Base-by-base conservation (phyloP, 1,284 basidiomycete species). In the Malassezia globosa region DNA sequence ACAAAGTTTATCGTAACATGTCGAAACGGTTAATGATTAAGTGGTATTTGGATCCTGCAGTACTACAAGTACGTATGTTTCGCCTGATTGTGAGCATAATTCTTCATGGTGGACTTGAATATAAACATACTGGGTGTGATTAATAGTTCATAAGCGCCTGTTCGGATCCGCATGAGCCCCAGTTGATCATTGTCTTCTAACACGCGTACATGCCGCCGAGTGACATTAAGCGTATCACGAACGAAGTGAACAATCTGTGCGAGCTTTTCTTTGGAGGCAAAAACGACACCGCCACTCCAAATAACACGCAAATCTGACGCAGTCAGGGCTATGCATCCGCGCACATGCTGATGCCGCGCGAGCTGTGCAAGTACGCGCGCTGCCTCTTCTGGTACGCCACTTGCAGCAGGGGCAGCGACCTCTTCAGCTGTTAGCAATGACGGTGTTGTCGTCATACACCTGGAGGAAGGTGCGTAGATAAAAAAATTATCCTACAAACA, bases 41-140 rank as follows among this genome's bases (percentile, higher is more conserved):
- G n/a, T n/a, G n/a, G n/a, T n/a, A n/a, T n/a, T 27, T 22, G 42
- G 42, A 25, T 51, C 42, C 16, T 69, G 66, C 29, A 69, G 33
- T 0, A 69, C 66, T 6, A 69, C 65, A 14, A 69, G 42, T 0
- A 69, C 48, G 25, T 68, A 69, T 51, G 66, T 68, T 39, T 67
- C 54, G 40, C 61, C 42, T 44, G 29, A 13, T 3, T 5, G 42
- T 37, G 21, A 36, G 34, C 21, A 5, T 7, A 16, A 27, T 21
- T 2, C 61, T 35, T 44, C 11, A 13, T 3, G 7, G 42, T 37
- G 21, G 26, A 25, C 21, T 7, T 7, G 16, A 27, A 8, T 2
- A n/a, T 5, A 25, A 11, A 44, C 42, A 10, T 37, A 44, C 49
- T 65, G 14, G 67, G 67, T 22, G 64, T 60, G 34, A 70, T 59